Percentiles rank a stretch among this genome's conserved stretches.
Conservation (phyloP, 2,329 filamentous ascomycete genomes). For the Myriosclerotinia duriaeana region DNA sequence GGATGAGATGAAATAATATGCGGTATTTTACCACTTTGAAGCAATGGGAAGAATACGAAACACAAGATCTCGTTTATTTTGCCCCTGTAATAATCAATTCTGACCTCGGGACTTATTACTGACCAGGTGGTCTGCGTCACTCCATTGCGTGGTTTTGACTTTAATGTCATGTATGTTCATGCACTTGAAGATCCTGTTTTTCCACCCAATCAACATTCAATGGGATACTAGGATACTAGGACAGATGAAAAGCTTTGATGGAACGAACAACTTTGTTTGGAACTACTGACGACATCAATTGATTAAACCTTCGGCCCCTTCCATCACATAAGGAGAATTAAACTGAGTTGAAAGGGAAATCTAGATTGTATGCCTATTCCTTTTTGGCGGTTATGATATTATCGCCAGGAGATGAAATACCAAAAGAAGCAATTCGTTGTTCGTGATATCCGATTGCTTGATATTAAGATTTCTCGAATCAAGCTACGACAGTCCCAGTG, state of each 20-base stretch:
- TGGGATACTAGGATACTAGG: background rate
- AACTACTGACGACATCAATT: constrained; percentile 5
- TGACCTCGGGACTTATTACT: background rate
- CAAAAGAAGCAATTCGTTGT: background rate
- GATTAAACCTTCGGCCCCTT: background rate
- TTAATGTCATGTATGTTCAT: too few relatives aligned
- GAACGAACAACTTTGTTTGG: background rate
- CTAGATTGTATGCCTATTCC: background rate
- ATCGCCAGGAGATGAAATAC: background rate
- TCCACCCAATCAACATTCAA: background rate
- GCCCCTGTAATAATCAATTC: background rate
- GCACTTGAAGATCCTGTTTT: background rate
- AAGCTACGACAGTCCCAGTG: background rate
- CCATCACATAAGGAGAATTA: background rate
- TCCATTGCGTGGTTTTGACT: background rate
- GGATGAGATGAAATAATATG: background rate
- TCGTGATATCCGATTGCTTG: background rate
- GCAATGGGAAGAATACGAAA: constrained; percentile 8
- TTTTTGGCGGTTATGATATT: background rate
- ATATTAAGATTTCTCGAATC: background rate
- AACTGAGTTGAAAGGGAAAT: background rate
- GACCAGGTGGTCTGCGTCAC: background rate
- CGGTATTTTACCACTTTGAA: background rate
- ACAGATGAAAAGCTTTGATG: background rate
- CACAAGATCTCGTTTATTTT: background rate